Conservation (phyloP, 345 rosid genomes). For the Trapa bicornis region DNA sequence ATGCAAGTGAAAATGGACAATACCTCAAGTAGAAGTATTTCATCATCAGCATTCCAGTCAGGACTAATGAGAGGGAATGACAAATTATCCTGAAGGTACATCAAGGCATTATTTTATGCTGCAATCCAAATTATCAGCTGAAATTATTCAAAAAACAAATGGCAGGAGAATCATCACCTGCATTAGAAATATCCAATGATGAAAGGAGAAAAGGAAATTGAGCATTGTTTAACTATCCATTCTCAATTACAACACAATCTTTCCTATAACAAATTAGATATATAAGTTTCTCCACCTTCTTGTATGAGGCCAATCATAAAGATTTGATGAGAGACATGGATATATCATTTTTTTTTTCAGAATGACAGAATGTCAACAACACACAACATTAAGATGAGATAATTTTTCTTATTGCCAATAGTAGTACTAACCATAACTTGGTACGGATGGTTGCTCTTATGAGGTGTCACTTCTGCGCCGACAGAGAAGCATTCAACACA, state of each 20-base stretch:
- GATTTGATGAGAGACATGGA: not conserved
- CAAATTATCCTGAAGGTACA: conserved; percentile 53
- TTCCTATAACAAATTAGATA: not conserved
- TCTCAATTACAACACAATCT: not conserved
- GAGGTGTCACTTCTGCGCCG: conserved; percentile 89
- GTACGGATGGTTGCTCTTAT: conserved; percentile 73
- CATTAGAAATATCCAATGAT: not conserved
- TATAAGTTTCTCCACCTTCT: not conserved
- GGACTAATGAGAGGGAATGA: conserved; percentile 82
- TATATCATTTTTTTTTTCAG: not conserved
- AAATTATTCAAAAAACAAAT: not conserved
- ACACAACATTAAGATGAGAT: not conserved
- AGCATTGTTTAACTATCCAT: not conserved
- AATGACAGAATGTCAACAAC: not conserved
- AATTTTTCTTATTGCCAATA: not conserved
- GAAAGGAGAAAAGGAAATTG: not conserved
- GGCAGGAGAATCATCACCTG: not conserved
- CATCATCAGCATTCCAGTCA: conserved; percentile 98
- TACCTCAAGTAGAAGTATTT: conserved; percentile 93
- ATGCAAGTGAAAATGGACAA: conserved; percentile 1
- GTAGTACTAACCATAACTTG: conserved; percentile 78
- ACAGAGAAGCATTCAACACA: conserved; percentile 93
- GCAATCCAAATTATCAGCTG: not conserved
- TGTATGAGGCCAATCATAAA: not conserved
- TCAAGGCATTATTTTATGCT: not conserved